Base-by-base conservation (phyloP, 345 rosid species). In the Lagerstroemia speciosa region DNA sequence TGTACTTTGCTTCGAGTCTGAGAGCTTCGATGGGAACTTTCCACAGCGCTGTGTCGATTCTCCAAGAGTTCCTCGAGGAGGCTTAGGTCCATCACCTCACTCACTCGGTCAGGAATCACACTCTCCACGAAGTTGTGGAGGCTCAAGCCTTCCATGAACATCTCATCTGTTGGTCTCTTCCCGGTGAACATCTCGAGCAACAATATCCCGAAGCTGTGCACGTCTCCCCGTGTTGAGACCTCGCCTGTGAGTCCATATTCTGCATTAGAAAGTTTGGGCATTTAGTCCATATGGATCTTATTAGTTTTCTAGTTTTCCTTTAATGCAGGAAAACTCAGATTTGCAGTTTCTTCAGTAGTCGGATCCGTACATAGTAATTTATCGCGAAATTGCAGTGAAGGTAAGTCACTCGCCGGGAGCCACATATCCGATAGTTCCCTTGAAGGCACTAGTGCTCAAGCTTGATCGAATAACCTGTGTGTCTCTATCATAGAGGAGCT, bases 181-280 rank as follows among this genome's bases (percentile, higher is more conserved):
- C 81, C 78, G 0, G 81, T 71, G 57, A 78, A 71, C 62, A 71
- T 65, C 77, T 80, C 83, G 30, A 80, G 45, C 73, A 80, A 43
- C 11, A 80, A 26, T 63, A 80, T 75, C n/a, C 83, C 81, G 29
- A 57, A 80, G 73, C 83, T 77, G 73, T 77, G 68, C 41, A 78
- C 72, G 19, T 80, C 81, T 38, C 81, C 78, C n/a, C 37, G 48
- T 29, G 81, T 71, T 15, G 77, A 74, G 60, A 74, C 75, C 61
- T 68, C 71, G 31, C 78, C 74, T 1, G 68, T 40, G 40, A 71
- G 67, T 46, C 75, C 81, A 64, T 78, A 78, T 62, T 78, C 77
- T 77, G 69, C 63, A 58, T 1, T 31, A 48, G 46, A 71, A 71
- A 64, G 43, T n/a, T 43, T n/a, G 14, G 33, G 11, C 19, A 7